phyloP scores from a whole-genome alignment of 768 basidiomycete species.

The Lanmaoa pseudosensibilis region DNA sequence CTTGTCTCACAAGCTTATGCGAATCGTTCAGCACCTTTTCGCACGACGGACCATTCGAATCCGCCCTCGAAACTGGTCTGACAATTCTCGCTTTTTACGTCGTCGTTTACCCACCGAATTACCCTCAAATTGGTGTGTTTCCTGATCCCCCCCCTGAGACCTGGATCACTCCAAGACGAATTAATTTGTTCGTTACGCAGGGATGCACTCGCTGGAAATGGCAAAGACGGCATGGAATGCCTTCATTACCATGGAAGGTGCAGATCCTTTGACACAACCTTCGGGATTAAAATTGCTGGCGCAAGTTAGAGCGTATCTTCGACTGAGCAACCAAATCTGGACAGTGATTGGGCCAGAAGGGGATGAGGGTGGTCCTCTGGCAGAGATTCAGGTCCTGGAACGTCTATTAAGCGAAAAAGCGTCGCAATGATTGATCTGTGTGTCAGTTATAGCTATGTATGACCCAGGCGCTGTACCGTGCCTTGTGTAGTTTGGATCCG shows the following conservation, averaged over 20 bases:
- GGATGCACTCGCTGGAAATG: constrained; percentile 73
- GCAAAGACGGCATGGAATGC: constrained; percentile 80
- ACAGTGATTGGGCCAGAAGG: constrained; percentile 59
- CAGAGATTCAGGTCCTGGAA: constrained; percentile 50
- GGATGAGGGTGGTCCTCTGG: constrained; percentile 58
- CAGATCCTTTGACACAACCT: not conserved
- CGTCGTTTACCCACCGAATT: constrained; percentile 70
- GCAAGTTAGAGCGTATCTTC: constrained; percentile 39
- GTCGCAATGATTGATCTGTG: not conserved
- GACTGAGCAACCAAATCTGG: constrained; percentile 43
- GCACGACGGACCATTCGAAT: constrained; percentile 58
- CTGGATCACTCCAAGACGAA: not conserved
- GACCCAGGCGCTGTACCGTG: too few species aligned
- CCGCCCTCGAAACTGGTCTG: constrained; percentile 54
- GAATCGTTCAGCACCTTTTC: constrained; percentile 68
- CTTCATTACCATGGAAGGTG: constrained; percentile 35
- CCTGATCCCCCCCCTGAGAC: too few species aligned
- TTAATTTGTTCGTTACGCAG: constrained; percentile 35
- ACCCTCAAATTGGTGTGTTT: constrained; percentile 75
- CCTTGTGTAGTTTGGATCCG: not conserved
- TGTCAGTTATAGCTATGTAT: too few species aligned
- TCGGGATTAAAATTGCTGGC: constrained; percentile 26
- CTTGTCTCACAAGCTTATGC: constrained; percentile 56
- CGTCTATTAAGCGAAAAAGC: constrained; percentile 35
- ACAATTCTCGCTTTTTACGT: constrained; percentile 65